Conservation (phyloP, 345 rosid species). For the Syzygium oleosum region DNA sequence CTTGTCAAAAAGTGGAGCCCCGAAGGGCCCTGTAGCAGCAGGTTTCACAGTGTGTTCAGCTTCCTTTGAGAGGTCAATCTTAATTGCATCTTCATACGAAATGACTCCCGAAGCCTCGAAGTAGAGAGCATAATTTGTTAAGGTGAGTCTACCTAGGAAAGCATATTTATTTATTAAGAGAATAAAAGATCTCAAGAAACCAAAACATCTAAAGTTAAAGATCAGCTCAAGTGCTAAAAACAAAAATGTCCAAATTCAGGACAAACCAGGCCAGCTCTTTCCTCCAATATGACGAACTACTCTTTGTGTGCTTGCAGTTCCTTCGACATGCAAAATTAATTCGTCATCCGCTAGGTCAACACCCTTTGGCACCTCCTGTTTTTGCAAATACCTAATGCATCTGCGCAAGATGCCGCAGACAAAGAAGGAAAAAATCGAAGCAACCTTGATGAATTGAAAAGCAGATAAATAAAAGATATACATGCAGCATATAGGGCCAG, state of each 20-base stretch:
- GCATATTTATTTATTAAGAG: neutral
- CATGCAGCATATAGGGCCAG: neutral
- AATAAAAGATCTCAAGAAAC: neutral
- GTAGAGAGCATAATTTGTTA: slow-evolving; percentile 86
- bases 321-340: slow-evolving; percentile 81
- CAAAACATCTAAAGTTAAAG: neutral
- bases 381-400: slow-evolving; percentile 65
- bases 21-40: slow-evolving; percentile 89
- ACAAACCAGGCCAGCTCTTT: slow-evolving; percentile 86
- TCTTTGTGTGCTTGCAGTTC: slow-evolving; percentile 74
- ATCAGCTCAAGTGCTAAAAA: neutral
- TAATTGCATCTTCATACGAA: slow-evolving; percentile 70
- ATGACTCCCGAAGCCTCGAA: slow-evolving; percentile 81
- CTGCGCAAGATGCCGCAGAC: slow-evolving; percentile 12
- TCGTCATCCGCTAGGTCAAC: slow-evolving; percentile 77
- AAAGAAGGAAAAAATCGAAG: neutral
- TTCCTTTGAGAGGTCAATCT: slow-evolving; percentile 67
- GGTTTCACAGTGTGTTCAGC: slow-evolving; percentile 40
- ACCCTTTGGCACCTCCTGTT: slow-evolving; percentile 62
- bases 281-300: slow-evolving; percentile 79
- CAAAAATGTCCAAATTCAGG: neutral
- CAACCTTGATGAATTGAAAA: neutral
- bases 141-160: slow-evolving; percentile 73
- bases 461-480: neutral
- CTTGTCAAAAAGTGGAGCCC: slow-evolving; percentile 94